A percentile compares a stretch with the other conserved stretches of the same genome.
Conservation (phyloP, 345 rosid genomes). For the Diplotaxis tenuifolia region DNA sequence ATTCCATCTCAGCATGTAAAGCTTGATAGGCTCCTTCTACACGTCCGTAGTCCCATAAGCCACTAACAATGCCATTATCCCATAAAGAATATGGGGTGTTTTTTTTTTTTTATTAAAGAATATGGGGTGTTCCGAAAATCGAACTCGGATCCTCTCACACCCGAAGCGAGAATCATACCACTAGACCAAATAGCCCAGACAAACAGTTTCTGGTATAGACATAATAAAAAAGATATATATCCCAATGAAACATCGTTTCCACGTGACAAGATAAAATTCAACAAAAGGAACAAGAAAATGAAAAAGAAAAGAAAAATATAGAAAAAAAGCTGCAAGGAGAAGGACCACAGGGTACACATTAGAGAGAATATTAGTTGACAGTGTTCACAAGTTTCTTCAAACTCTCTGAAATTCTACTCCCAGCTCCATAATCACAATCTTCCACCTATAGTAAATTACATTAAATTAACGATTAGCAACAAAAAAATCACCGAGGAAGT, state of each 20-base stretch:
- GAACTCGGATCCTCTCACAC: conserved; percentile 97
- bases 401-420: conserved; percentile 17
- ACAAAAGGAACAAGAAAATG: not conserved
- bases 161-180: conserved; percentile 99
- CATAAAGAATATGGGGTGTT: no score
- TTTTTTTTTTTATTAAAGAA: no score
- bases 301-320: not conserved
- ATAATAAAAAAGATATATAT: not conserved
- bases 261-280: not conserved
- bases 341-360: not conserved
- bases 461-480: not conserved
- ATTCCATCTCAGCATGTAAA: no score
- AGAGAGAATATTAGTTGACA: not conserved
- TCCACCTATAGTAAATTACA: conserved; percentile 17
- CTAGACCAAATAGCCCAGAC: conserved; percentile 98
- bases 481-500: not conserved
- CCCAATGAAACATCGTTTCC: conserved; percentile 19
- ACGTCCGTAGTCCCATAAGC: no score
- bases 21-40: no score
- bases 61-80: no score
- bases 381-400: conserved; percentile 26
- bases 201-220: not conserved
- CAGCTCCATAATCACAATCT: conserved; percentile 29
- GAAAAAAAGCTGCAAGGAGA: not conserved
- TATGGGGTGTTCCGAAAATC: conserved; percentile 82